A percentile compares a stretch with the other conserved stretches of the same genome.
phyloP scores from a whole-genome alignment of 768 basidiomycete species.

The Termitomyces heimii region DNA sequence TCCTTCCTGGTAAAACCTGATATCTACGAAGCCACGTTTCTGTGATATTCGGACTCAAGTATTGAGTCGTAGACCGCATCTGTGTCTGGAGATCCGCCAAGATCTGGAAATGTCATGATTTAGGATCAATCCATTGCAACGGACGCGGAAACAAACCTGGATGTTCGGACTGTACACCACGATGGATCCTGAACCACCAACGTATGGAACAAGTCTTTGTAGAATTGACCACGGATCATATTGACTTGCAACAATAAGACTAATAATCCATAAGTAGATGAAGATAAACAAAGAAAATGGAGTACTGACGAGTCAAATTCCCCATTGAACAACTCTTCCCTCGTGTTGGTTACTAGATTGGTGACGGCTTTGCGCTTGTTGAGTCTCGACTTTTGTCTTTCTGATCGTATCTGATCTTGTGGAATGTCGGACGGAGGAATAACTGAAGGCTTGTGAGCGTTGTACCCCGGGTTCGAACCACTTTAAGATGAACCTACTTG shows the following conservation, averaged over 20 bases:
- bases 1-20: conserved; percentile 94
- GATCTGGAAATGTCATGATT: conserved; percentile 34
- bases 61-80: conserved; percentile 59
- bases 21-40: conserved; percentile 88
- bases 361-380: conserved; percentile 74
- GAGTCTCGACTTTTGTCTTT: conserved; percentile 63
- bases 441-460: conserved; percentile 31
- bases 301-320: conserved; percentile 79
- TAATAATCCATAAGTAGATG: conserved; percentile 20
- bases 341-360: conserved; percentile 51
- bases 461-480: not conserved
- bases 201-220: conserved; percentile 63
- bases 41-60: conserved; percentile 72
- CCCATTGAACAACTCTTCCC: conserved; percentile 80
- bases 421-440: conserved; percentile 54
- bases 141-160: conserved; percentile 42
- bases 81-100: conserved; percentile 73
- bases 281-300: not conserved
- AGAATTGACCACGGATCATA: conserved; percentile 84
- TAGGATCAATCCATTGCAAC: not conserved
- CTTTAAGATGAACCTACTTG: conserved; percentile 35
- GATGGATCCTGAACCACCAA: conserved; percentile 82
- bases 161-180: conserved; percentile 82
- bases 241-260: conserved; percentile 75
- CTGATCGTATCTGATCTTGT: conserved; percentile 56